Base-by-base conservation (phyloP, 108 stramenopile genomes). In the Fragilaria crotonensis region DNA sequence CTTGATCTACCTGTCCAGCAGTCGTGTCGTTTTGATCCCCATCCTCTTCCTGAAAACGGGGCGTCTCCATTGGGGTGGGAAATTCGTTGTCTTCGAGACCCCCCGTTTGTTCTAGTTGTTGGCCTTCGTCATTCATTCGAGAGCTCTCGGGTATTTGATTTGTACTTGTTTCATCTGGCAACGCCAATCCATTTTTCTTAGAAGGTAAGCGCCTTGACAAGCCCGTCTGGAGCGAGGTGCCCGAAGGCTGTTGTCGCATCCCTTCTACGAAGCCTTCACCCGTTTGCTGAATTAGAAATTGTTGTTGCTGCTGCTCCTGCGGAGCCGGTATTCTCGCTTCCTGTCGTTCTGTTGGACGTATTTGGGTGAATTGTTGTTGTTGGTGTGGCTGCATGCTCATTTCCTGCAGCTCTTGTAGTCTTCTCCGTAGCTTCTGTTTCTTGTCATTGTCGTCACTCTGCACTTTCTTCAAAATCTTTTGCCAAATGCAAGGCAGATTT, bases 401-500 rank as follows among this genome's bases (percentile, higher is more conserved):
- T 46, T 46, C 19, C 4, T 52, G 4, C 27, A 26, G 18, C 23
- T 52, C 51, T 4, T 21, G 45, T 46, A 46, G 22, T 46, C 45
- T 2, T 46, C 45, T 2, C 22, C 45, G 45, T 28, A 52, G 23
- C 54, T 27, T 14, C 33, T 31, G 7, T 22, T 56, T 2, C 23
- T 27, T 19, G 18, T 23, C n/a, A 26, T 56, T 4, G 33, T 56
- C 4, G 18, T 17, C 27, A 56, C 30, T 7, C 36, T 14, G 7
- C n/a, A 41, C 7, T 41, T 41, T 7, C 7, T 41, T 41, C 36
- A 41, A 11, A 36, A 56, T 19, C n/a, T 21, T 36, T 19, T 31
- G 21, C 54, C 54, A 56, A 32, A 36, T 56, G 27, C 54, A 56
- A 2, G 54, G 54, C n/a, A 56, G 31, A 19, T 56, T 2, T 36